Conservation (phyloP, 2,329 filamentous ascomycete species). For the Ophiocordyceps camponoti-leonardi region DNA sequence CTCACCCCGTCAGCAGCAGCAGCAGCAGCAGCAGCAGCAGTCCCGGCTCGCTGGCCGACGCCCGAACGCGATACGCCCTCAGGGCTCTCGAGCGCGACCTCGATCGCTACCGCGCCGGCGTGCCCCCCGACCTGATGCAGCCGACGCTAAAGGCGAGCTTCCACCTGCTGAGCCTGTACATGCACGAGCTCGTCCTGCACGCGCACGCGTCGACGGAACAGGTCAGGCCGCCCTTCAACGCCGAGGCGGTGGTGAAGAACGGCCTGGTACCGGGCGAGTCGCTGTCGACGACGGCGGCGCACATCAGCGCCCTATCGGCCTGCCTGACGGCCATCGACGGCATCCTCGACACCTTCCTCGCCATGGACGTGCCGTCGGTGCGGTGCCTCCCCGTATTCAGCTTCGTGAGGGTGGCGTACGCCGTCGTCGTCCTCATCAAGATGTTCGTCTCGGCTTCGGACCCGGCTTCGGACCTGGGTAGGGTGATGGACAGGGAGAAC, state of each 20-base stretch:
- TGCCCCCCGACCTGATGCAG: constrained; percentile 33
- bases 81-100: constrained; percentile 48
- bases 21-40: constrained; percentile 18
- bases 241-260: constrained; percentile 23
- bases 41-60: constrained; percentile 36
- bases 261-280: constrained; percentile 22
- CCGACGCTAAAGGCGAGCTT: constrained; percentile 46
- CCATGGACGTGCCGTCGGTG: constrained; percentile 39
- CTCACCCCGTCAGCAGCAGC: constrained; percentile 17
- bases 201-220: constrained; percentile 41
- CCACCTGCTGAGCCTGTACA: constrained; percentile 49
- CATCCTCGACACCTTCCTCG: constrained; percentile 47
- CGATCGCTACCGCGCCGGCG: constrained; percentile 37
- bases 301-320: constrained; percentile 49
- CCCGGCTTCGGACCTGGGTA: constrained; percentile 48
- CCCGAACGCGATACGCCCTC: constrained; percentile 46
- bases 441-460: constrained; percentile 51
- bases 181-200: constrained; percentile 61
- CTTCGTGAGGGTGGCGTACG: constrained; percentile 56
- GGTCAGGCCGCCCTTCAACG: constrained; percentile 27
- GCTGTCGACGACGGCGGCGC: constrained; percentile 23
- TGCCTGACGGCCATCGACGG: constrained; percentile 50
- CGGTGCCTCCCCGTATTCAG: constrained; percentile 53
- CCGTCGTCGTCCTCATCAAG: constrained; percentile 55
- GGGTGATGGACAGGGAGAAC: constrained; percentile 49